A percentile compares a stretch with the other conserved stretches of the same genome.
These are phyloP conservation scores for Debaryomyces coudertii DNA, from an alignment of 1,139 yeast genomes.

Conservation along the genomic window DNA sequence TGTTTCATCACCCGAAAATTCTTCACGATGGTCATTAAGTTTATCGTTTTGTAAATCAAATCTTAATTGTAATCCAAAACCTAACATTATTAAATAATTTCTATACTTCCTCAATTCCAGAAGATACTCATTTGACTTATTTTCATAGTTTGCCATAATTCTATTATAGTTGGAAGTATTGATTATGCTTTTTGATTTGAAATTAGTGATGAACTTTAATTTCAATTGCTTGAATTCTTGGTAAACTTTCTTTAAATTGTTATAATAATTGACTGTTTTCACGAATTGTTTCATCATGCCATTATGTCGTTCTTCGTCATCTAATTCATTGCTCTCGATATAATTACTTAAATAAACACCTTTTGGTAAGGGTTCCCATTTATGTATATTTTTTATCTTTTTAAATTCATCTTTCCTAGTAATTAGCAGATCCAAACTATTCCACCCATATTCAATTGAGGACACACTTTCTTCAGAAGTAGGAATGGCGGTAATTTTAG, in stretches of 20 bases:
- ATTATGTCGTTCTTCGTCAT: constrained; percentile 25
- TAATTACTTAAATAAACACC: constrained; percentile 48
- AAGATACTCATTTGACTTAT: constrained; percentile 46
- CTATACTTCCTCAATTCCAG: constrained; percentile 49
- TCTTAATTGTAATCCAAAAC: constrained; percentile 51
- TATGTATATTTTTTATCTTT: constrained; percentile 37
- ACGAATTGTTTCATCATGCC: constrained; percentile 53
- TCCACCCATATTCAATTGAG: constrained; percentile 87
- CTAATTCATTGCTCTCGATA: constrained; percentile 24
- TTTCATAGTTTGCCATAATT: constrained; percentile 42
- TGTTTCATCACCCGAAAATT: constrained; percentile 5
- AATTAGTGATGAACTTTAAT: constrained; percentile 33
- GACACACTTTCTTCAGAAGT: constrained; percentile 60
- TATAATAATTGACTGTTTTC: constrained; percentile 47
- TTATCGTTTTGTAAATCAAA: constrained; percentile 41
- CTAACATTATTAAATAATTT: constrained; percentile 48
- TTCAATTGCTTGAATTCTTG: constrained; percentile 38
- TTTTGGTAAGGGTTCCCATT: constrained; percentile 47
- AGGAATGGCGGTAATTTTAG: constrained; percentile 83
- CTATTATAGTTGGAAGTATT: constrained; percentile 39
- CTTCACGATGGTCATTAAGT: constrained; percentile 12
- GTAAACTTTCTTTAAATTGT: constrained; percentile 42
- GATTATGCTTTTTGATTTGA: constrained; percentile 29
- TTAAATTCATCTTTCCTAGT: constrained; percentile 36
- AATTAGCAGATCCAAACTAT: constrained; percentile 43